A percentile compares a stretch with the other conserved stretches of the same genome.
phyloP scores from a whole-genome alignment of 2,329 filamentous ascomycete species.

The Fonsecaea pedrosoi region DNA sequence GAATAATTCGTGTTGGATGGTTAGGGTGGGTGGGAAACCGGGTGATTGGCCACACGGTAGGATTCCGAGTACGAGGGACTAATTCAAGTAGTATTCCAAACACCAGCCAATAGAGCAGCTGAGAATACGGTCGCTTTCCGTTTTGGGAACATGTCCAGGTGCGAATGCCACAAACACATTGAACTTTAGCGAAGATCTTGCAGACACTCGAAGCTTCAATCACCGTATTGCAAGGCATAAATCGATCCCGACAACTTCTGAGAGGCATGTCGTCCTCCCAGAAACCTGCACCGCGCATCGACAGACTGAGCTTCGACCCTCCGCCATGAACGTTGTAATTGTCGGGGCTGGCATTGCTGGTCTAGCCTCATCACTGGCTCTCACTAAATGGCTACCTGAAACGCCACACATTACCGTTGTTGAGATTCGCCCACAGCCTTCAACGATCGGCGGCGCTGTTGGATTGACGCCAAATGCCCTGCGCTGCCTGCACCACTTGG shows the following conservation, averaged over 20 bases:
- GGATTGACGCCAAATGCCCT: conserved; percentile 67
- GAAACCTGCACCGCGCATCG: not conserved
- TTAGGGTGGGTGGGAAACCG: too few species aligned
- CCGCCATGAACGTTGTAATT: conserved; percentile 32
- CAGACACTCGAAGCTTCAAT: not conserved
- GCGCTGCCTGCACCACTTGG: conserved; percentile 59
- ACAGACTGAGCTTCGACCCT: not conserved
- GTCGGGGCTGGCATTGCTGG: conserved; percentile 32
- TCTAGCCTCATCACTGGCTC: conserved; percentile 25
- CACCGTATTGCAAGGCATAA: not conserved
- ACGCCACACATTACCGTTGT: conserved; percentile 38
- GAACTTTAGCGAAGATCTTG: not conserved
- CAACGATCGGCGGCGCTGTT: conserved; percentile 56
- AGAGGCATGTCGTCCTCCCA: not conserved
- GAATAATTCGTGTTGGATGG: not conserved
- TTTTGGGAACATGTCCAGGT: not conserved
- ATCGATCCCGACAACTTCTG: not conserved
- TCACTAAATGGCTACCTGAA: conserved; percentile 27
- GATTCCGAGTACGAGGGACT: not conserved
- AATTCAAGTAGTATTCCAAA: not conserved
- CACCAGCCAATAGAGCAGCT: conserved; percentile 13
- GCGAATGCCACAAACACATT: not conserved
- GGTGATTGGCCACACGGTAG: not conserved
- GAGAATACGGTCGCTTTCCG: conserved; percentile 22
- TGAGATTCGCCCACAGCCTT: conserved; percentile 43